Conservation (phyloP, 768 basidiomycete genomes). For the Lanmaoa rubissima region DNA sequence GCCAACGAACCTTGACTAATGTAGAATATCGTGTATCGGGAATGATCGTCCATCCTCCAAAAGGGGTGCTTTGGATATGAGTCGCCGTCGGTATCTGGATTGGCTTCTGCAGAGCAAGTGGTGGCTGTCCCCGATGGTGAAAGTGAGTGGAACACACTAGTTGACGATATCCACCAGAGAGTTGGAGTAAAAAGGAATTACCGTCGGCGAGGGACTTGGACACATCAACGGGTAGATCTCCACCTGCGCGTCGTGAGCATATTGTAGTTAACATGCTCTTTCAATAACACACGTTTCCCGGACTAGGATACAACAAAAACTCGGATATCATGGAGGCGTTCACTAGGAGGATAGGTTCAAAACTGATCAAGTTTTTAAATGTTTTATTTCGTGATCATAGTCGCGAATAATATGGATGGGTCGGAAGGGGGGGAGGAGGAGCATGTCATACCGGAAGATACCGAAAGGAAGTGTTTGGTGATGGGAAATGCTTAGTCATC, state of each 20-base stretch:
- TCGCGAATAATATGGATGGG: too few relatives aligned
- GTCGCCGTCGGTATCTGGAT: constrained; percentile 10
- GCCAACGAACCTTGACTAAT: constrained; percentile 51
- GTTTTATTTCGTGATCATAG: too few relatives aligned
- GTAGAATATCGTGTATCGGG: constrained; percentile 33
- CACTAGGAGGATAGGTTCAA: too few relatives aligned
- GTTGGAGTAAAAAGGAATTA: constrained; percentile 47
- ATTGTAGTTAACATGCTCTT: constrained; percentile 7
- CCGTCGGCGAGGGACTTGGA: constrained; percentile 45
- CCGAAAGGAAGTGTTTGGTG: neutral
- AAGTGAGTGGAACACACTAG: too few relatives aligned
- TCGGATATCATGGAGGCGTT: constrained; percentile 18
- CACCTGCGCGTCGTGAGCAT: constrained; percentile 42
- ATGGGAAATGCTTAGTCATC: constrained; percentile 28
- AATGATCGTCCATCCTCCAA: constrained; percentile 48
- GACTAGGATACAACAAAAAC: constrained; percentile 41
- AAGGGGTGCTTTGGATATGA: constrained; percentile 24
- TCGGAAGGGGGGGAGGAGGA: constrained; percentile 6
- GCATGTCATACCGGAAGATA: neutral
- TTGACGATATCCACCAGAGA: neutral
- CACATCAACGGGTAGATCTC: constrained; percentile 59
- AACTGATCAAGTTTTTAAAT: constrained; percentile 17
- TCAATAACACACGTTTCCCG: constrained; percentile 20
- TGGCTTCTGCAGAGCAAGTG: constrained; percentile 58
- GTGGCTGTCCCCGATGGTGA: constrained; percentile 28